A percentile compares a stretch with the other conserved stretches of the same genome.
phyloP scores from a whole-genome alignment of 2,329 filamentous ascomycete species.

The Xylariaceae sp. region DNA sequence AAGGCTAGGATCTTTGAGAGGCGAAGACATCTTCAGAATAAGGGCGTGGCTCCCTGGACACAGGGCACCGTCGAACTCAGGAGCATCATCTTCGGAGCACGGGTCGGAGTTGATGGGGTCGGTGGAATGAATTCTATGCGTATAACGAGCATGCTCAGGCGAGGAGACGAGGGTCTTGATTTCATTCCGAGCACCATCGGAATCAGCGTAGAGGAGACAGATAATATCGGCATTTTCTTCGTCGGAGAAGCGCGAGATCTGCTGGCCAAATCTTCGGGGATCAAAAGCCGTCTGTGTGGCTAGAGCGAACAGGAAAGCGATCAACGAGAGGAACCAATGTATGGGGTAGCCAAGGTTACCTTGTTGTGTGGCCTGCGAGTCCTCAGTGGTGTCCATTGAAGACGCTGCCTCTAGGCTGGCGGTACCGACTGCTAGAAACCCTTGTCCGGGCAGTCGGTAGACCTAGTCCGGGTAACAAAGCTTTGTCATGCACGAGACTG shows the following conservation, averaged over 20 bases:
- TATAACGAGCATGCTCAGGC: constrained; percentile 44
- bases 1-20: constrained; percentile 60
- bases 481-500: constrained; percentile 8
- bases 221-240: constrained; percentile 84
- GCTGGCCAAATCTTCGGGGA: constrained; percentile 71
- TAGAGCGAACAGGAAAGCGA: constrained; percentile 34
- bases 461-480: constrained; percentile 12
- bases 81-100: constrained; percentile 47
- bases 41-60: constrained; percentile 62
- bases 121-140: constrained; percentile 47
- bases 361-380: constrained; percentile 34
- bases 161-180: constrained; percentile 49
- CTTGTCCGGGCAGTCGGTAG: constrained; percentile 26
- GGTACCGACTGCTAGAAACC: constrained; percentile 27
- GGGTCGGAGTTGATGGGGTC: constrained; percentile 51
- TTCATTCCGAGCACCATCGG: constrained; percentile 66
- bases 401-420: constrained; percentile 17
- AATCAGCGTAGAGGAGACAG: constrained; percentile 79
- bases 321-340: constrained; percentile 1
- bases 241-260: constrained; percentile 77
- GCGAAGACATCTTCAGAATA: constrained; percentile 73
- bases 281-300: constrained; percentile 79
- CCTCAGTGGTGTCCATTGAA: constrained; percentile 31
- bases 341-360: constrained; percentile 23
- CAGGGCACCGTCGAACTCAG: constrained; percentile 49